Base-by-base conservation (phyloP, 2,329 filamentous ascomycete species). In the Pseudogymnoascus sp. region DNA sequence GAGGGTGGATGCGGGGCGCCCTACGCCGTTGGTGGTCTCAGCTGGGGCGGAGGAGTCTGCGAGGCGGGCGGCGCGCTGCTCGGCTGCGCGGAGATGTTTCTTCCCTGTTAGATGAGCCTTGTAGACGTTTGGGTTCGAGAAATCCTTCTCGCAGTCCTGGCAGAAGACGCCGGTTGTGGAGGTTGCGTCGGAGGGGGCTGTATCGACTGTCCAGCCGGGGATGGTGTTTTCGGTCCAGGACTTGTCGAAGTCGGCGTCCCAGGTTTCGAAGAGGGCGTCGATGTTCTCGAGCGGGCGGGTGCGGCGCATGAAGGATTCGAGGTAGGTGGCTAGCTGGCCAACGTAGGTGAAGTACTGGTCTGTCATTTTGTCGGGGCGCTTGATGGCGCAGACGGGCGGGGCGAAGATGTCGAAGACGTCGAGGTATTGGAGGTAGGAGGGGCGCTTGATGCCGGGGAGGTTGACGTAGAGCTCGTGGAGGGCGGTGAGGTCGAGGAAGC, bases 81-180 rank as follows among this genome's bases (percentile, higher is more conserved):
- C 86, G 0, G 89, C 90, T 0, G 90, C 90, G 71, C 92, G 91
- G 75, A 93, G 85, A 75, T 99, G 95, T 75, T 98, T 99, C 78
- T 96, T 93, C 45, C 93, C 93, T 0, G 80, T 89, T 66, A 99
- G 78, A 75, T 99, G 95, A 39, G 85, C 87, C 71, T 92, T 93
- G 80, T 96, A 96, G 60, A 97, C 92, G 67, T 96, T 96, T 69
- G 95, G 87, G 72, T 97, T 98, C 72, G 90, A 92, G 78, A 98
- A 99, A 65, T 93, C 91, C 77, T 93, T 97, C 73, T 95, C 89
- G 74, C 95, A 99, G 67, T 93, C 92, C 5, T 88, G 82, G 72
- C 95, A 99, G 90, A 90, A 98, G 14, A 92, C 83, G 0, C 89
- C 90, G 62, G 92, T 88, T 0, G 71, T 80, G 72, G 73, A 67